Evolutionary conservation across 2,329 filamentous ascomycete genomes (phyloP).

Genomic region (Neonectria magnoliae): DNA sequence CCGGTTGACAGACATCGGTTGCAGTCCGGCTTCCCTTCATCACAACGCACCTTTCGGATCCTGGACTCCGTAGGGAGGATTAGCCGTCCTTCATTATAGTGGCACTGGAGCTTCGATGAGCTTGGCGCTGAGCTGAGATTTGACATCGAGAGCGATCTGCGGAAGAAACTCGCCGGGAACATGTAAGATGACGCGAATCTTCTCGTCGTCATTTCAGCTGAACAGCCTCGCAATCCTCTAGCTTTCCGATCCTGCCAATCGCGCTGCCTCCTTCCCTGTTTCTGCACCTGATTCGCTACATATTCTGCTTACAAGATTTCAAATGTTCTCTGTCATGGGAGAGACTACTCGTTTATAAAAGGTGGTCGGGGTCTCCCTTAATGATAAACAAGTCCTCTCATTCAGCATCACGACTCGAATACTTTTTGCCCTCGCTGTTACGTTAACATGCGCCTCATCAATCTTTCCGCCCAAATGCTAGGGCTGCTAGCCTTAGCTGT

Average conservation of each 20-base stretch:
- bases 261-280: neutral
- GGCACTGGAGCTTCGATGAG: no score
- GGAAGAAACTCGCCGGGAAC: no score
- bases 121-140: no score
- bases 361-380: neutral
- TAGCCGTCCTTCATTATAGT: neutral
- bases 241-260: slow-evolving; percentile 10
- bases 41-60: neutral
- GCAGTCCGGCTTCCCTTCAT: slow-evolving; percentile 8
- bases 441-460: neutral
- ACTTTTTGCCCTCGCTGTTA: neutral
- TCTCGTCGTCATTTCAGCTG: neutral
- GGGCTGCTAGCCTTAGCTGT: neutral
- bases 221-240: neutral
- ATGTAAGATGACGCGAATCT: neutral
- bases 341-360: slow-evolving; percentile 3
- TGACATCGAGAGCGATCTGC: no score
- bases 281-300: neutral
- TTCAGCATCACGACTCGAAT: neutral
- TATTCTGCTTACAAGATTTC: neutral
- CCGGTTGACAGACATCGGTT: slow-evolving; percentile 20
- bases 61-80: neutral
- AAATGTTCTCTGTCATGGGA: no score
- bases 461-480: neutral
- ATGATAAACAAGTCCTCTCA: neutral